Evolutionary conservation across 2,329 filamentous ascomycete genomes (phyloP), one percentile per base, ranked within the genome.

Genomic region (Trichoderma sp.): DNA sequence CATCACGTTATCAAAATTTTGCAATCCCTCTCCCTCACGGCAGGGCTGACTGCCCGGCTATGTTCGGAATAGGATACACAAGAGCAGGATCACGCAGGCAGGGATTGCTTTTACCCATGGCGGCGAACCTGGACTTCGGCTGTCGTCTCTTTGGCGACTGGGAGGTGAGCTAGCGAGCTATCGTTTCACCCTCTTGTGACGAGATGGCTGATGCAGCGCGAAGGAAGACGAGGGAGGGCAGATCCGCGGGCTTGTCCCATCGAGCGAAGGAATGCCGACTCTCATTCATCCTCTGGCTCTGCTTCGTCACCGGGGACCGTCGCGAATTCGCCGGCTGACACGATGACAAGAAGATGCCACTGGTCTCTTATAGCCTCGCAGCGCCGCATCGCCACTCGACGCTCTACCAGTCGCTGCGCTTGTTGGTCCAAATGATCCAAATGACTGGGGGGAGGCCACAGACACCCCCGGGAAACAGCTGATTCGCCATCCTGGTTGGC

Each of bases 41-140:
- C 61, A 65, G 50, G 52, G 61, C 61, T 56, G 61, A 64, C 48
- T 37, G 35, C 27, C 39, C 45, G 61, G 61, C 37, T 56, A 65
- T 39, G 61, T 29, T 22, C 61, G 61, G 61, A 22, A 50, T 32
- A 53, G 45, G 9, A 29, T 13, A 37, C 29, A 25, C 32, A 63
- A 50, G 5, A 34, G 9, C 29, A 37, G n/a, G 32, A 53, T 15
- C 15, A 35, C 13, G 22, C 32, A 29, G 39, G 37, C 61, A 64
- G 29, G 61, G 61, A 57, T 64, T 32, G 17, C 12, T 8, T n/a
- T 27, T 35, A 25, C 52, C 61, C 52, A 65, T 42, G 52, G 29
- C 59, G 29, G 19, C 22, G n/a, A 57, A 60, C 25, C 27, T 60
- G 22, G 53, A 25, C 50, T 32, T 42, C 61, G 61, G 61, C 52